A percentile compares a stretch with the other conserved stretches of the same genome.
Conservation (phyloP, 1,284 basidiomycete genomes). For the Thelephora terrestris region DNA sequence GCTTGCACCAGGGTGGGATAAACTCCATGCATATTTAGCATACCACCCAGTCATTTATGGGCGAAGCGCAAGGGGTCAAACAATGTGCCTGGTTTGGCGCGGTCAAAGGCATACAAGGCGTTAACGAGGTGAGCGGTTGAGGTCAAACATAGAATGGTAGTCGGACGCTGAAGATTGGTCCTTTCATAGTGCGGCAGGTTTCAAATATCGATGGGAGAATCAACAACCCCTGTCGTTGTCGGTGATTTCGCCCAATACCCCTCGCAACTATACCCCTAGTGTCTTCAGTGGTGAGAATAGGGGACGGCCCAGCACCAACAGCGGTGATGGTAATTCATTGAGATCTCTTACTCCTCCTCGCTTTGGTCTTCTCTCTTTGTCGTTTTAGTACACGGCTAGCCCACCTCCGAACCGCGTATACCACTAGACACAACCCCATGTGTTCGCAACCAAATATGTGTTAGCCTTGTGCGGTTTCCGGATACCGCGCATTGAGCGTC, state of each 20-base stretch:
- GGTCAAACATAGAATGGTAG: background rate
- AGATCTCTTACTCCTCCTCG: too few relatives aligned
- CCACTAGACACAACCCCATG: too few relatives aligned
- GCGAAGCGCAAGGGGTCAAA: conserved; percentile 31
- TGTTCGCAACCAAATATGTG: too few relatives aligned
- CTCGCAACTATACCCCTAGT: conserved; percentile 13
- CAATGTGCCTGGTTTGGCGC: conserved; percentile 39
- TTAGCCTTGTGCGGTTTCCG: too few relatives aligned
- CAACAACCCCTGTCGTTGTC: conserved; percentile 23
- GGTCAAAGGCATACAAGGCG: conserved; percentile 25
- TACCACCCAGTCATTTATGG: conserved; percentile 31
- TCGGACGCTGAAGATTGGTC: conserved; percentile 2
- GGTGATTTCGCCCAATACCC: conserved; percentile 14
- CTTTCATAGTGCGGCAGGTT: conserved; percentile 21
- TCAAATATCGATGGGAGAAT: conserved; percentile 22
- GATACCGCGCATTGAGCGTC: too few relatives aligned
- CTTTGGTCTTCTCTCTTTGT: too few relatives aligned
- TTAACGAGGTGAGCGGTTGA: conserved; percentile 17
- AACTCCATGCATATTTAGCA: conserved; percentile 34
- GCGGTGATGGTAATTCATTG: too few relatives aligned
- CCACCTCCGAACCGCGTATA: too few relatives aligned
- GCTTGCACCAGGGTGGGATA: conserved; percentile 25
- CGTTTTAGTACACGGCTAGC: too few relatives aligned
- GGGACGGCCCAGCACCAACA: background rate
- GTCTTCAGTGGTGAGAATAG: conserved; percentile 15